These are phyloP conservation scores for Ascocoryne sarcoides DNA, from an alignment of 2,329 filamentous ascomycete genomes.

Conservation along the genomic window DNA sequence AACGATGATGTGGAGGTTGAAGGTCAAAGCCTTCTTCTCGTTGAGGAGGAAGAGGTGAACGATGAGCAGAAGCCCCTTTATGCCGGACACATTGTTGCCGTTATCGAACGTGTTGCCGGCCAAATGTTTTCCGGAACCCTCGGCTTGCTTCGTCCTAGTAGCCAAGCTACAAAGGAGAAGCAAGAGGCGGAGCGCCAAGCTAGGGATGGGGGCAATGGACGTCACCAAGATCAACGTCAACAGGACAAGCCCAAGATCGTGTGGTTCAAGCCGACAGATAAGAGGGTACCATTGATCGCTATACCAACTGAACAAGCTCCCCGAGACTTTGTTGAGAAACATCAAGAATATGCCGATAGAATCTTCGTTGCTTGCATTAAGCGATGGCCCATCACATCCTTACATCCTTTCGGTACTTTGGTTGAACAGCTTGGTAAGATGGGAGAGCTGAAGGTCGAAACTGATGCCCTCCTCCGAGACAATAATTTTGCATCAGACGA, in stretches of 20 bases:
- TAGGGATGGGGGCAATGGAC: conserved; percentile 65
- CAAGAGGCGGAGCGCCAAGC: conserved; percentile 94
- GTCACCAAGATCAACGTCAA: conserved; percentile 70
- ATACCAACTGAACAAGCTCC: conserved; percentile 98
- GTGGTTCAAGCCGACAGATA: conserved; percentile 98
- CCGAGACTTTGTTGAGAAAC: conserved; percentile 95
- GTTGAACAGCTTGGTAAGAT: conserved; percentile 96
- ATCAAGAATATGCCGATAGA: conserved; percentile 92
- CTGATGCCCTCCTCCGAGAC: conserved; percentile 89
- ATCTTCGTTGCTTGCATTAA: conserved; percentile 99
- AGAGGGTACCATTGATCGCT: conserved; percentile 88
- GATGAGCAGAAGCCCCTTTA: conserved; percentile 97
- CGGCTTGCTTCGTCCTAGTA: conserved; percentile 87
- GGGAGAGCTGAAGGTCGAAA: conserved; percentile 96
- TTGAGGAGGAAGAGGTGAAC: conserved; percentile 97
- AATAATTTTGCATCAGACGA: conserved; percentile 99
- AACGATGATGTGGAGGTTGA: conserved; percentile 99
- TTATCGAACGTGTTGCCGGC: conserved; percentile 91
- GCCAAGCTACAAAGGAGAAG: conserved; percentile 98
- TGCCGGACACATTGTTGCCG: conserved; percentile 92
- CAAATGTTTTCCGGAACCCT: conserved; percentile 99
- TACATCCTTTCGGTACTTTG: conserved; percentile 95
- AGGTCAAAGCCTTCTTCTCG: conserved; percentile 89
- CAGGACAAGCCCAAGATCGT: conserved; percentile 99
- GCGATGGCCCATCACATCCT: conserved; percentile 98